Evolutionary conservation across 352 stramenopile species (phyloP).

Genomic region (Salisapilia sapeloensis): DNA sequence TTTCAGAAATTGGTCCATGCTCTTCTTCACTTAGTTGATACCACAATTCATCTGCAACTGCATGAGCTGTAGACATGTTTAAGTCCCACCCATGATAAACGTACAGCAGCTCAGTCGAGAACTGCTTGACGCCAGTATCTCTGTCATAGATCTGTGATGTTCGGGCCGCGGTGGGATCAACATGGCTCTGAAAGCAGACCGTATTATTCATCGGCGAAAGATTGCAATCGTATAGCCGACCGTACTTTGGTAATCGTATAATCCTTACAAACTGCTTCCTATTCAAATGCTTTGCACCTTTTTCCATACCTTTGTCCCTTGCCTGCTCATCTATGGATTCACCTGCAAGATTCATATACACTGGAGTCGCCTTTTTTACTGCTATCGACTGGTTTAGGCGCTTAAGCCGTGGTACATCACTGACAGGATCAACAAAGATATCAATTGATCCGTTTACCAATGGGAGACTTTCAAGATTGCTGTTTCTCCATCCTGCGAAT

Average conservation of each 20-base stretch:
- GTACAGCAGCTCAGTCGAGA: slow-evolving; percentile 36
- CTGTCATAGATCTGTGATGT: too few relatives aligned
- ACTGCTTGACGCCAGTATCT: too few relatives aligned
- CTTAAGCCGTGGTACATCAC: slow-evolving; percentile 16
- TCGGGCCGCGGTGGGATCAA: too few relatives aligned
- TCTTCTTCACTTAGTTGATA: slow-evolving; percentile 34
- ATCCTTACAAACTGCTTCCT: slow-evolving; percentile 20
- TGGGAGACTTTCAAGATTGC: slow-evolving; percentile 12
- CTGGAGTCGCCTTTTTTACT: too few relatives aligned
- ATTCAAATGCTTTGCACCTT: too few relatives aligned
- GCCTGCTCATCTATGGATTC: too few relatives aligned
- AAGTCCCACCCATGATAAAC: slow-evolving; percentile 12
- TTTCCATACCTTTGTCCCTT: too few relatives aligned
- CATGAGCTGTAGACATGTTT: too few relatives aligned
- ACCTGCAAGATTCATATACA: too few relatives aligned
- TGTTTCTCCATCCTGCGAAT: slow-evolving; percentile 5
- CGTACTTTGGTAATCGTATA: slow-evolving; percentile 20
- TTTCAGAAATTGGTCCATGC: slow-evolving; percentile 7
- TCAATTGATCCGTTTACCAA: slow-evolving; percentile 10
- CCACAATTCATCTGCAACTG: slow-evolving; percentile 18
- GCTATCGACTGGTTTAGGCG: slow-evolving; percentile 6
- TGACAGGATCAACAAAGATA: slow-evolving; percentile 35
- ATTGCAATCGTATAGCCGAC: slow-evolving; percentile 39
- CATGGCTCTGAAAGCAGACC: too few relatives aligned
- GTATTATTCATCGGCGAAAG: too few relatives aligned